phyloP scores from a whole-genome alignment of 2,329 filamentous ascomycete genomes.

The Sarocladium brachiariae region DNA sequence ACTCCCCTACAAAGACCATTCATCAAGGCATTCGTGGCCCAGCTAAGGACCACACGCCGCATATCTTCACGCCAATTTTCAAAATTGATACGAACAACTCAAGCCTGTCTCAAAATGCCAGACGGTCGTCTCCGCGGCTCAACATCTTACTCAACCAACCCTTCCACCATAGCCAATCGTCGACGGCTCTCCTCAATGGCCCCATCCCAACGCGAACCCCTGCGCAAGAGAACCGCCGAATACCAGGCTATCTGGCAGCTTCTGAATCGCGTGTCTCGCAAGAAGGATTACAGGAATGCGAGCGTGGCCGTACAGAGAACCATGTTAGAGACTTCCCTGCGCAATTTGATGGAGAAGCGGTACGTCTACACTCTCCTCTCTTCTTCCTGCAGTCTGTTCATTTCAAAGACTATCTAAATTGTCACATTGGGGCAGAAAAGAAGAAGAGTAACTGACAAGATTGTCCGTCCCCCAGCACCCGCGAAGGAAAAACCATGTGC shows the following conservation, averaged over 20 bases:
- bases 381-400: no score
- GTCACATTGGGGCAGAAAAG: no score
- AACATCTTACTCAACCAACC: conserved; percentile 10
- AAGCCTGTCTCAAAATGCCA: conserved; percentile 9
- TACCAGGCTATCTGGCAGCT: conserved; percentile 10
- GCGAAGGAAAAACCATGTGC: conserved; percentile 4
- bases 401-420: no score
- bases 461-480: neutral
- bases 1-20: neutral
- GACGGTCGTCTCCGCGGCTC: conserved; percentile 8
- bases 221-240: neutral
- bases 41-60: no score
- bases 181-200: conserved; percentile 4
- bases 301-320: neutral
- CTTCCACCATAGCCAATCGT: conserved; percentile 6
- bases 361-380: neutral
- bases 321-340: conserved; percentile 1
- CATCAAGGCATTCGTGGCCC: no score
- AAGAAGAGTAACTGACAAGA: no score
- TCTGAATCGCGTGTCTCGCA: conserved; percentile 7
- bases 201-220: neutral
- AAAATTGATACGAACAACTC: no score
- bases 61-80: no score
- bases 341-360: conserved; percentile 7
- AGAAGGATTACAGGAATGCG: conserved; percentile 1